Conservation (phyloP, 2,329 filamentous ascomycete species). For the Teratosphaeria nubilosa region DNA sequence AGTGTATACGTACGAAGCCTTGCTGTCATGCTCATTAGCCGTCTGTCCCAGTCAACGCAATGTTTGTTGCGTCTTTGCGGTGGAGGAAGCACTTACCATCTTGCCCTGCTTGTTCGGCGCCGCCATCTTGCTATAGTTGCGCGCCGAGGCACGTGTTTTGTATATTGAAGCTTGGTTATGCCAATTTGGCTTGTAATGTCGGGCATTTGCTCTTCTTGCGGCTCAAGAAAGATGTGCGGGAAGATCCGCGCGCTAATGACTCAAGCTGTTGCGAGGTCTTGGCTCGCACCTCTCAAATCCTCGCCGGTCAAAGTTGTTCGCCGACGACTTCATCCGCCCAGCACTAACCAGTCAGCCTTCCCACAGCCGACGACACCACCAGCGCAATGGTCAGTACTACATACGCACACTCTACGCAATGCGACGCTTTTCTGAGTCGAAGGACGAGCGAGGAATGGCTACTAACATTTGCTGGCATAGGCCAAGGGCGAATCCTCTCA, state of each 20-base stretch:
- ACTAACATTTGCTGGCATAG: constrained; percentile 12
- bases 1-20: constrained; percentile 50
- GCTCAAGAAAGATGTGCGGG: neutral
- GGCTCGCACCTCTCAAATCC: constrained; percentile 1
- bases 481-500: constrained; percentile 19
- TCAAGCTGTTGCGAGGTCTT: neutral
- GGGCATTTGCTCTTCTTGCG: neutral
- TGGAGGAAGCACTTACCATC: constrained; percentile 64
- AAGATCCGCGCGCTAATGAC: neutral
- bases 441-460: neutral
- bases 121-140: constrained; percentile 33
- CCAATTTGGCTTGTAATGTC: neutral
- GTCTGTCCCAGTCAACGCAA: constrained; percentile 35
- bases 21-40: constrained; percentile 40
- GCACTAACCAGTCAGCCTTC: neutral
- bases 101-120: constrained; percentile 74
- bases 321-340: constrained; percentile 3
- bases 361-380: constrained; percentile 19
- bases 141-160: constrained; percentile 26
- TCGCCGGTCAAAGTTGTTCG: constrained; percentile 1
- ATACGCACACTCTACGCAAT: neutral
- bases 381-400: constrained; percentile 39
- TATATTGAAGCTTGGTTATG: neutral
- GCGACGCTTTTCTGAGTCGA: neutral
- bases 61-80: constrained; percentile 8